A percentile compares a stretch with the other conserved stretches of the same genome.
Conservation (phyloP, 1,284 basidiomycete species). For the Sporisorium scitamineum region DNA sequence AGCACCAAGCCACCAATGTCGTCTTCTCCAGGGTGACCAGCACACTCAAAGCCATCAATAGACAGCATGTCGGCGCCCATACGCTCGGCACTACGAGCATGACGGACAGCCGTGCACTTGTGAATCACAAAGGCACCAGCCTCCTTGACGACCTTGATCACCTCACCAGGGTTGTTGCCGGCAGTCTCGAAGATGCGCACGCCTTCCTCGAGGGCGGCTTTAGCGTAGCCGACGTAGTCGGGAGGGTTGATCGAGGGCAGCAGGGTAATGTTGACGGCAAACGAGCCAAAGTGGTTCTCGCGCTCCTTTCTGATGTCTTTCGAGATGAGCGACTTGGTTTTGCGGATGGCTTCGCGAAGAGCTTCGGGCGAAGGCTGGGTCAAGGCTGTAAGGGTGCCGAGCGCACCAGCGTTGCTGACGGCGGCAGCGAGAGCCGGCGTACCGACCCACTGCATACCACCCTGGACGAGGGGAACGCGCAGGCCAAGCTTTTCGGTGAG, state of each 20-base stretch:
- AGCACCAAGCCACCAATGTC: conserved; percentile 92
- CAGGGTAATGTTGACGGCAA: conserved; percentile 90
- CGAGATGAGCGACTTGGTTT: conserved; percentile 73
- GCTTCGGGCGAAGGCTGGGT: conserved; percentile 88
- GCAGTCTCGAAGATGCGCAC: conserved; percentile 91
- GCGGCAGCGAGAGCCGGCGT: conserved; percentile 80
- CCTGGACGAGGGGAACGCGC: conserved; percentile 65
- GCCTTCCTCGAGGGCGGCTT: conserved; percentile 87
- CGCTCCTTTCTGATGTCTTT: conserved; percentile 51
- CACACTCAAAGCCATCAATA: conserved; percentile 74
- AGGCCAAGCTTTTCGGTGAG: conserved; percentile 70
- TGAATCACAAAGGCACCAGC: conserved; percentile 83
- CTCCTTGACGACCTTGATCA: conserved; percentile 84
- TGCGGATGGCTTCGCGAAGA: conserved; percentile 83
- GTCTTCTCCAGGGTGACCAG: conserved; percentile 94
- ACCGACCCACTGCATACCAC: conserved; percentile 77
- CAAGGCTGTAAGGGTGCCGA: conserved; percentile 86
- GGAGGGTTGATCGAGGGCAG: conserved; percentile 90
- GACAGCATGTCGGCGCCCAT: conserved; percentile 83
- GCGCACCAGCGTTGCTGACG: conserved; percentile 85
- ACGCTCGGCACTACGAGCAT: conserved; percentile 77
- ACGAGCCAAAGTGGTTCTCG: conserved; percentile 56
- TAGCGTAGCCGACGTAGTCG: conserved; percentile 85
- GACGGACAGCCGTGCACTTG: conserved; percentile 82
- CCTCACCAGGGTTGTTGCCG: conserved; percentile 84